phyloP scores from a whole-genome alignment of 768 basidiomycete genomes.

The Lactarius sanguifluus region DNA sequence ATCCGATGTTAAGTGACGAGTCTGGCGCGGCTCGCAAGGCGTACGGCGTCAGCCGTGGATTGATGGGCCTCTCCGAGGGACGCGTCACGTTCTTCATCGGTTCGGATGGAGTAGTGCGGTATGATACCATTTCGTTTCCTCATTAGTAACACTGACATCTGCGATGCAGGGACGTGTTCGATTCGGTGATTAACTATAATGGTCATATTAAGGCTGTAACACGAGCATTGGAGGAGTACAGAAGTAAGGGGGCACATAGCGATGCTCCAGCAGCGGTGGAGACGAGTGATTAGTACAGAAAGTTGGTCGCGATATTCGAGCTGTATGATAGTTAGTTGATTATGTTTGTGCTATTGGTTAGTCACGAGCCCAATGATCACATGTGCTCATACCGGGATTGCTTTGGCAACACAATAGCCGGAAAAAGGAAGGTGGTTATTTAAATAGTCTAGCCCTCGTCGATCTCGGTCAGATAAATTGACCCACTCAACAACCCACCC shows the following conservation, averaged over 20 bases:
- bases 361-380: background rate
- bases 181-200: constrained; percentile 52
- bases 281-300: background rate
- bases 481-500: background rate
- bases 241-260: constrained; percentile 33
- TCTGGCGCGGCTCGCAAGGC: constrained; percentile 60
- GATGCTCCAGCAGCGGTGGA: background rate
- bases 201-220: constrained; percentile 66
- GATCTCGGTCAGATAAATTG: background rate
- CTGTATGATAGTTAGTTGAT: background rate
- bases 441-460: background rate
- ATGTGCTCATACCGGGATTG: background rate
- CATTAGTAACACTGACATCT: background rate
- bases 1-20: constrained; percentile 74
- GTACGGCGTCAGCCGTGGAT: constrained; percentile 63
- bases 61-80: constrained; percentile 63
- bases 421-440: background rate
- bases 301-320: background rate
- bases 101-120: constrained; percentile 65
- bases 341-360: background rate
- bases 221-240: constrained; percentile 54
- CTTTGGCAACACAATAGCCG: background rate
- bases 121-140: constrained; percentile 28
- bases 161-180: constrained; percentile 53
- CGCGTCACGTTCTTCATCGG: constrained; percentile 80